Base-by-base conservation (phyloP, 1,139 yeast species). In the Suhomyces kunorum region DNA sequence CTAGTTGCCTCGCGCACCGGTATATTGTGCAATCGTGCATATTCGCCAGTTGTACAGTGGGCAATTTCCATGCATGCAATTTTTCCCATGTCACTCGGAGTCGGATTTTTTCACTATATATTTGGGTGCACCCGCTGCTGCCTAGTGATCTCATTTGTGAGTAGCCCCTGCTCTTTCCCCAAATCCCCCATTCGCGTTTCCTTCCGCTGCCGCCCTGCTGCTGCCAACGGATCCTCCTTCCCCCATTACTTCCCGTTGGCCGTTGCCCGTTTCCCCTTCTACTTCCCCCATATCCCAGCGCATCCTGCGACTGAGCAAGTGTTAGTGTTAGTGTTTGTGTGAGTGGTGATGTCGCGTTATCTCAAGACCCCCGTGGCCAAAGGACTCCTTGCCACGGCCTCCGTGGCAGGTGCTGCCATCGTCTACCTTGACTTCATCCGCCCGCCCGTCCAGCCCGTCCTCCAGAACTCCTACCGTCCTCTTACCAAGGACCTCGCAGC, bases 361-460 rank as follows among this genome's bases (percentile, higher is more conserved):
- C 38, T 45, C 23, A 68, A 66, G 50, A 51, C 64, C n/a, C 55
- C 64, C n/a, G 47, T 61, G 31, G 73, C 62, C 28, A 42, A 42
- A 26, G 42, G 41, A 6, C 28, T 34, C 24, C 28, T 37, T 5
- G 46, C 55, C 15, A 57, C 66, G 18, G 61, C 66, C 29, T 66
- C 64, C 23, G 58, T 58, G 18, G 60, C 56, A 25, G 78, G 75
- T 35, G 69, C 66, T 32, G 53, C 71, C 14, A 57, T 72, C 18
- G 53, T 71, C 26, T 72, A 72, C 50, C 65, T 71, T 43, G 78
- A 72, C 53, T 72, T 68, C 50, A 58, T 71, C 27, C 60, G 52
- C 43, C 55, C 73, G 4, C 72, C 74, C n/a, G 59, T 56, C 28
- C 53, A 51, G 12, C 59, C 71, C 7, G 54, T 56, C 29, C 52